Base-by-base conservation (phyloP, 2,329 filamentous ascomycete species). In the Amylocarpus encephaloides region DNA sequence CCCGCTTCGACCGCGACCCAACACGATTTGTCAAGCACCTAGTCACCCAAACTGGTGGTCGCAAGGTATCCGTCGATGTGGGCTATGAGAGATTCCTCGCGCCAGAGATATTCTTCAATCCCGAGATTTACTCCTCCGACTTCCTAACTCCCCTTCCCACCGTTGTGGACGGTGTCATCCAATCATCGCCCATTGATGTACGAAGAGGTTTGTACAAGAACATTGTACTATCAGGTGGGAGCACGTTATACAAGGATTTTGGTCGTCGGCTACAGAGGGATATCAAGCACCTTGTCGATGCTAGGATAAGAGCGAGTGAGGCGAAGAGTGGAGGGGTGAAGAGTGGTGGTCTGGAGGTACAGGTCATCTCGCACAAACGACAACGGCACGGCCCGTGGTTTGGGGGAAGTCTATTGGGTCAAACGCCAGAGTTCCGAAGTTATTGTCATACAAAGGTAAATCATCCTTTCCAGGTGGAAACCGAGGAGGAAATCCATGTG, bases 21-120 rank as follows among this genome's bases (percentile, higher is more conserved):
- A 88, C 88, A 62, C 83, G 90, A 43, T 95, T 98, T 73, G 78
- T 86, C 62, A 89, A 95, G 73, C 91, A 98, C 71, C 83, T 85
- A 16, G 90, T 96, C 51, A 83, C 82, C 50, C 84, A 93, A 53
- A 85, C 90, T 22, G 92, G 91, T 61, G 93, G 93, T 56, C 85
- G 87, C 61, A 83, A 87, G 61, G 84, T 92, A 18, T 80, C 76
- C 1, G 89, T 98, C 42, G 94, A 98, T 64, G 88, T 98, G 47
- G 93, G 93, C 47, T 98, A 97, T 72, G 93, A 98, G 71, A 87
- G 93, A 32, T 98, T 98, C 78, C 78, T 98, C 53, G 93, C 93
- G 2, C 94, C 94, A 19, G 93, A 98, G 70, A 98, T 98, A 66
- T 98, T 98, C 73, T 98, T 98, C 82, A 98, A 98, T 72, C 93